Base-by-base conservation (phyloP, 83 land plant genomes). In the Diphasiastrum complanatum region DNA sequence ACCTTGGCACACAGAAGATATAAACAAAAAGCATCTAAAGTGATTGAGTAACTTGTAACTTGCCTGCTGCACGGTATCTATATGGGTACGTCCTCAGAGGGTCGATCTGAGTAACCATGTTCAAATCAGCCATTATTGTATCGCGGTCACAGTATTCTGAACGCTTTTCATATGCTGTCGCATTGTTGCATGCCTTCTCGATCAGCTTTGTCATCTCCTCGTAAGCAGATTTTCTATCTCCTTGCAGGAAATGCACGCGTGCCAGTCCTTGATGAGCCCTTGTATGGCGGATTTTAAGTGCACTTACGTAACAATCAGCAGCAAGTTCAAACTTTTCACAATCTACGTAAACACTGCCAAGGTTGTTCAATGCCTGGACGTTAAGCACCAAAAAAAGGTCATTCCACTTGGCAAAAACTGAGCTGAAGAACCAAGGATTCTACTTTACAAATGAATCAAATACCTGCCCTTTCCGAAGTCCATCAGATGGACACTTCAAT, bases 131-230 rank as follows among this genome's bases (percentile, higher is more conserved):
- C 75, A 79, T 83, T 29, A 91, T 83, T 75, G 76, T 74, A 26
- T 88, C 89, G 12, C 92, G 80, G 27, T 92, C 98, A 70, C 96
- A 85, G 50, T 92, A 92, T 54, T 92, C 98, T 20, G 98, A 85
- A 1, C 98, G 87, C 59, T 92, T 92, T 56, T 92, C 98, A 76
- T 88, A 92, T 43, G 96, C 98, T 58, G 99, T 85, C 18, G 99
- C 96, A 70, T 89, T 93, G 52, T 89, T 83, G 33, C 78, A 49
- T 6, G 99, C 99, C 66, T 93, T 93, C 64, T 93, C 96, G 47
- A 93, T 93, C 58, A 93, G 73, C 68, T 86, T 89, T 50, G 99
- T 93, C 99, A 93, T 93, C 74, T 93, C 99, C 53, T 89, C 92
- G 63, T 93, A 90, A 19, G 99, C 99, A 70, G 84, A 61, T 58